Percentiles rank a stretch among this genome's conserved stretches.
Evolutionary conservation across 2,329 filamentous ascomycete species (phyloP).

Genomic region (Diaporthe caulivora): DNA sequence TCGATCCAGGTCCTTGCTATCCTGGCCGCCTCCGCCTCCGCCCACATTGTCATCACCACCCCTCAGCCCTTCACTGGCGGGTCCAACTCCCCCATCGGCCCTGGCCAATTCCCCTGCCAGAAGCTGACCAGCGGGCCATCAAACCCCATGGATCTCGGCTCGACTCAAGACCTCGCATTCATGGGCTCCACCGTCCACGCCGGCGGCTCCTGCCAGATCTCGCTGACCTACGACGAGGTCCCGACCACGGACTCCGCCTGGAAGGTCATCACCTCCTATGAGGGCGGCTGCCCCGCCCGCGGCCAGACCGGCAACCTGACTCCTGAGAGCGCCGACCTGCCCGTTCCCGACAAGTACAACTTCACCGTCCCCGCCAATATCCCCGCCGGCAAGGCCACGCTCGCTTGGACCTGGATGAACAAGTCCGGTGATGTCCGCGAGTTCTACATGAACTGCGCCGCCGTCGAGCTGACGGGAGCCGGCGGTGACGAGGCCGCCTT

Average conservation of each 20-base stretch:
- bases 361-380: slow-evolving; percentile 77
- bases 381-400: slow-evolving; percentile 70
- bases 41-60: slow-evolving; percentile 21
- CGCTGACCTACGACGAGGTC: slow-evolving; percentile 80
- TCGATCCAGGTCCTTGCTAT: slow-evolving; percentile 27
- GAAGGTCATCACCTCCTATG: slow-evolving; percentile 69
- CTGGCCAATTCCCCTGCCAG: slow-evolving; percentile 12
- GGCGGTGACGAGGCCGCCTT: slow-evolving; percentile 62
- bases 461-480: slow-evolving; percentile 69
- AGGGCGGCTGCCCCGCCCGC: slow-evolving; percentile 65
- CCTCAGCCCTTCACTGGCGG: neutral
- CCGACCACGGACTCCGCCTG: slow-evolving; percentile 66
- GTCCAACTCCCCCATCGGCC: slow-evolving; percentile 22
- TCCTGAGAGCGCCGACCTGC: slow-evolving; percentile 64
- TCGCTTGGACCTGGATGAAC: slow-evolving; percentile 86
- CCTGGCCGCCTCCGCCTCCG: slow-evolving; percentile 25
- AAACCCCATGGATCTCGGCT: slow-evolving; percentile 75
- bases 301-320: slow-evolving; percentile 66
- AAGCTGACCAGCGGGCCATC: neutral
- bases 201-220: slow-evolving; percentile 82
- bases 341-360: slow-evolving; percentile 51
- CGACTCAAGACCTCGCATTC: slow-evolving; percentile 71
- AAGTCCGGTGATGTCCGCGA: slow-evolving; percentile 78
- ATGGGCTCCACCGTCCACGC: slow-evolving; percentile 72
- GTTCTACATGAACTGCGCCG: slow-evolving; percentile 89